Evolutionary conservation across 768 basidiomycete genomes (phyloP), one percentile per base, ranked within the genome.

Genomic region (Russula sp.): DNA sequence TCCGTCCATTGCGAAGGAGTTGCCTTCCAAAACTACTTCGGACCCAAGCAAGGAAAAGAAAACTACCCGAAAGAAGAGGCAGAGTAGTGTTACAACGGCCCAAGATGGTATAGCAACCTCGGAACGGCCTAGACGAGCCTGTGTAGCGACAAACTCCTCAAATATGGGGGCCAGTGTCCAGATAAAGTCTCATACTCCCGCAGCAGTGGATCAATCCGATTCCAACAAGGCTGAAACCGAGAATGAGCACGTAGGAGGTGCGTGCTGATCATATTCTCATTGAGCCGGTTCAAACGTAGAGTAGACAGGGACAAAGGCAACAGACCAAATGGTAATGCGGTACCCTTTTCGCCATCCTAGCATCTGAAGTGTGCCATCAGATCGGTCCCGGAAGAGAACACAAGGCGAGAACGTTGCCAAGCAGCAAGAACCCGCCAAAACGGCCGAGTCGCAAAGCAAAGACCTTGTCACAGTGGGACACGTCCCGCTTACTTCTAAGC

Each of bases 121-220:
- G 10, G 63, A 54, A 34, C 58, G 63, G 34, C 52, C 57, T 13
- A 56, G 48, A 22, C 57, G 63, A 49, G 28, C 52, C 48, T 55
- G 42, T n/a, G 53, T 34, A 20, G 26, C 54, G 28, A 30, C 61
- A 9, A 16, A 10, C 24, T 26, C 32, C 11, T 34, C 63, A 22
- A 26, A 38, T 20, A 6, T 10, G 57, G 48, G 34, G 50, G 24
- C 24, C 3, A n/a, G n/a, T 36, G 28, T 54, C 18, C 5, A 59
- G 44, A 28, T 18, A 30, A 59, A 59, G 5, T n/a, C 38, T 44
- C 26, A 18, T 22, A n/a, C 36, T 14, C 36, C 48, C 24, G 14
- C 22, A 10, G 36, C 24, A 18, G 11, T 22, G 28, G 32, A 32
- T n/a, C 53, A 40, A 54, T n/a, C 22, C 5, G 28, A 24, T 32